Conservation (phyloP, 257 asterid species). For the Solanum okadae region DNA sequence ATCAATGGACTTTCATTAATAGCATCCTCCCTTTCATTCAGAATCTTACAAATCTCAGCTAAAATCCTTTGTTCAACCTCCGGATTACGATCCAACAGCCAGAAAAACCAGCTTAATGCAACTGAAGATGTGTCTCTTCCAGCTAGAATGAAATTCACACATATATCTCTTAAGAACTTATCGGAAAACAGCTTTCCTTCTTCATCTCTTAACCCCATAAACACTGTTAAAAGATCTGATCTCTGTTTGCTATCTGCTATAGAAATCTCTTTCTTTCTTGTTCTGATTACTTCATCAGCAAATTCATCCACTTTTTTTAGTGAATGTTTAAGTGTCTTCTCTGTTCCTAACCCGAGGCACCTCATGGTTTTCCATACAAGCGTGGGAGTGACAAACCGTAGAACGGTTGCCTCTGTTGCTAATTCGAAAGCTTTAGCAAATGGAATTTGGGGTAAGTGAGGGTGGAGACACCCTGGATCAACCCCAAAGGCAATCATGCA, state of each 20-base stretch:
- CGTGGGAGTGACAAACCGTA: constrained; percentile 72
- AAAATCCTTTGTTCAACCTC: constrained; percentile 65
- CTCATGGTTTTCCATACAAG: constrained; percentile 69
- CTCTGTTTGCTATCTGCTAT: constrained; percentile 13
- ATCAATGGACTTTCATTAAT: constrained; percentile 10
- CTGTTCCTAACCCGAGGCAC: constrained; percentile 45
- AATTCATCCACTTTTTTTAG: constrained; percentile 56
- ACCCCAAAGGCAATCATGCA: constrained; percentile 96
- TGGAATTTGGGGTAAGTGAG: constrained; percentile 70
- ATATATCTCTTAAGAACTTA: constrained; percentile 59
- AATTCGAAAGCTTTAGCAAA: constrained; percentile 81
- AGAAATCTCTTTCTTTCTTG: constrained; percentile 58
- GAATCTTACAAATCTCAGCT: constrained; percentile 50
- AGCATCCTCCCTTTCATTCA: constrained; percentile 34
- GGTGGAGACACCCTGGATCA: constrained; percentile 77
- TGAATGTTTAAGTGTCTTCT: constrained; percentile 42
- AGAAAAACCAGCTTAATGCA: constrained; percentile 93
- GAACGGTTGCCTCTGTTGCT: constrained; percentile 73
- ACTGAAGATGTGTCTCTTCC: constrained; percentile 98
- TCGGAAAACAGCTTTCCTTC: constrained; percentile 46
- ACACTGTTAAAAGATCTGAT: constrained; percentile 73
- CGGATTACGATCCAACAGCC: constrained; percentile 52
- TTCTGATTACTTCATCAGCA: constrained; percentile 57
- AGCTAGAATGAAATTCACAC: constrained; percentile 86
- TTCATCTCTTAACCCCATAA: constrained; percentile 62